These are phyloP conservation scores for Suhomyces terraborum DNA, from an alignment of 1,139 yeast genomes.

Conservation along the genomic window DNA sequence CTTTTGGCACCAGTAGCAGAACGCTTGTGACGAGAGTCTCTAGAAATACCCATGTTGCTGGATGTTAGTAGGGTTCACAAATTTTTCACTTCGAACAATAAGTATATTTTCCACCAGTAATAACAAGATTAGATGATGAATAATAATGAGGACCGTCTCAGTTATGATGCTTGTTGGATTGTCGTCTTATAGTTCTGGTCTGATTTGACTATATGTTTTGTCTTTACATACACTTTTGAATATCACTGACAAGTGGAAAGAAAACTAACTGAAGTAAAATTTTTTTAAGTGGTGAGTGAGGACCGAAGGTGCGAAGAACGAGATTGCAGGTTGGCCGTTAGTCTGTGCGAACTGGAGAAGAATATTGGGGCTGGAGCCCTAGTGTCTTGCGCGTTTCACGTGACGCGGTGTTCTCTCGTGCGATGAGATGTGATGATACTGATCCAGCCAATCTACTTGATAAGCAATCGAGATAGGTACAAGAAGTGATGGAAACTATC, in stretches of 20 bases:
- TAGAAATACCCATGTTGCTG: slow-evolving; percentile 93
- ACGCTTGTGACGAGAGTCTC: slow-evolving; percentile 99
- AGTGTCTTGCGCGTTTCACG: not conserved
- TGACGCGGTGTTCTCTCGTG: not conserved
- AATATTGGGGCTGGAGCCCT: slow-evolving; percentile 17
- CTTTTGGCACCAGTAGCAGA: slow-evolving; percentile 99
- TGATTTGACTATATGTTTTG: slow-evolving; percentile 2
- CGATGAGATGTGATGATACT: slow-evolving; percentile 1
- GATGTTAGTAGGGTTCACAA: slow-evolving; percentile 29
- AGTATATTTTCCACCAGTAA: not conserved
- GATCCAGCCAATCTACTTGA: not conserved
- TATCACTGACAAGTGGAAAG: slow-evolving; percentile 21
- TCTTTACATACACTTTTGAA: slow-evolving; percentile 21
- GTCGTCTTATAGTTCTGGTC: not conserved
- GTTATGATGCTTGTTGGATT: not conserved
- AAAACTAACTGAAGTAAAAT: slow-evolving; percentile 15
- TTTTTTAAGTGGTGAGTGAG: slow-evolving; percentile 14
- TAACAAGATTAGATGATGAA: not conserved
- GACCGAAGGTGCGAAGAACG: slow-evolving; percentile 7
- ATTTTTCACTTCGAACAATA: slow-evolving; percentile 1
- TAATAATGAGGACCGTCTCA: not conserved
- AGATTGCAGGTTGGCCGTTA: slow-evolving; percentile 10
- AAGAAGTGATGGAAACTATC: slow-evolving; percentile 50
- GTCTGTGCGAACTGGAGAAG: slow-evolving; percentile 1
- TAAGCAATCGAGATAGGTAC: not conserved